Evolutionary conservation across 2,329 filamentous ascomycete species (phyloP), one percentile per base, ranked within the genome.

Genomic region (Epichloe bromicola): DNA sequence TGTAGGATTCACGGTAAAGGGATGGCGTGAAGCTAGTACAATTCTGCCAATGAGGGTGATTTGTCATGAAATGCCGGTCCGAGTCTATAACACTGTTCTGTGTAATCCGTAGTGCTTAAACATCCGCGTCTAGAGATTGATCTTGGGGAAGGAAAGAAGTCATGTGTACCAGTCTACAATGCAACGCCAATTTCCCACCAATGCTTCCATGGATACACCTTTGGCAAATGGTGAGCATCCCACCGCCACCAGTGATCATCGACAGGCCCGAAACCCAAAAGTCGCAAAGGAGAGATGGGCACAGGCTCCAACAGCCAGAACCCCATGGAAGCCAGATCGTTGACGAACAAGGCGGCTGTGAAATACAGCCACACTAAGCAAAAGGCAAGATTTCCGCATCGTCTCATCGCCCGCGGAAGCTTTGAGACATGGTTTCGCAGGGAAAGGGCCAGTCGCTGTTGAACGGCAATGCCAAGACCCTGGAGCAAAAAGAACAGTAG

Each of bases 281-380:
- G 78, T 26, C 88, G 73, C n/a, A 89, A 61, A 1, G 76, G 61
- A 50, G 87, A 94, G 8, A 91, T 56, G 0, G 89, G 88, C n/a
- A 95, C 67, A 0, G 88, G 88, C 65, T 96, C 88, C 54, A 81
- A 80, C 14, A 94, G 66, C 86, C 86, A 95, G 0, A 95, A 60
- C 0, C 87, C 88, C 1, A 80, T 77, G 11, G 75, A 73, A 0
- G 83, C 76, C 62, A 95, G 82, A 60, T 96, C 90, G 61, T 95
- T 80, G 11, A 81, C 71, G n/a, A 95, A 73, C 37, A 82, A 64
- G 40, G 72, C 72, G 1, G 77, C 76, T 0, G 86, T 91, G 15
- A 71, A 63, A 50, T 81, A 78, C 53, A 94, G 68, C 87, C 88
- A 96, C 0, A 63, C 58, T 5, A 81, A 55, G 1, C 81, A 75